Evolutionary conservation across 768 basidiomycete genomes (phyloP), one percentile per base, ranked within the genome.

Genomic region (Floccularia luteovirens): DNA sequence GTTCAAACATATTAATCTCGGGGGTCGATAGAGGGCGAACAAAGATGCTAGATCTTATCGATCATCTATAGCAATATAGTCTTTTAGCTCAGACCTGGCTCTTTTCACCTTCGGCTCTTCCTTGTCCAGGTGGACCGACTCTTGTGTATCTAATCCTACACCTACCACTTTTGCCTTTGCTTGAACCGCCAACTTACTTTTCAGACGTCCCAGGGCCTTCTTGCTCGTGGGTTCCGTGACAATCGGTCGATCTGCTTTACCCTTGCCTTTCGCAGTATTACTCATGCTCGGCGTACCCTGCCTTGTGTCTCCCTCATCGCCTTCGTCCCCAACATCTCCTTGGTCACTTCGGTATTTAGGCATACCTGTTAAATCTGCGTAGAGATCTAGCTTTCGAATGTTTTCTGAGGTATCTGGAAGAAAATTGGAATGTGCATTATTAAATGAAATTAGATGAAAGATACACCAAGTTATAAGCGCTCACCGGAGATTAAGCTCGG

Each of bases 321-420:
- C 30, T 22, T 41, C 31, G 32, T 32, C 23, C 23, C 34, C 6
- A 35, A 19, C 27, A 31, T 49, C 37, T 48, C 33, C 32, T 17
- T 8, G 61, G 25, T 74, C 70, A 14, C 63, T 55, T n/a, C n/a
- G n/a, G 42, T 70, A 66, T 51, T 87, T 87, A 2, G 84, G 83
- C 43, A 87, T 60, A 16, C 70, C 64, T 0, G 62, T 57, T 21
- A 87, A 63, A 36, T 69, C 63, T 2, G 63, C 58, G 49, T 89
- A 89, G 2, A 87, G 59, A 38, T 83, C 77, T 1, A 87, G 62
- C 3, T 57, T 51, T 39, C 71, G 63, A 3, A 82, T 52, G 12
- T 78, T 75, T 6, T 65, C 64, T 2, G 52, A 39, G 0, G 69
- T 65, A 4, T 77, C 79, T 82, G 22, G 16, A 36, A 25, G 25